Evolutionary conservation across 176 grass and related monocot genomes (phyloP), one percentile per base, ranked within the genome.

Genomic region (Raddia distichophylla): DNA sequence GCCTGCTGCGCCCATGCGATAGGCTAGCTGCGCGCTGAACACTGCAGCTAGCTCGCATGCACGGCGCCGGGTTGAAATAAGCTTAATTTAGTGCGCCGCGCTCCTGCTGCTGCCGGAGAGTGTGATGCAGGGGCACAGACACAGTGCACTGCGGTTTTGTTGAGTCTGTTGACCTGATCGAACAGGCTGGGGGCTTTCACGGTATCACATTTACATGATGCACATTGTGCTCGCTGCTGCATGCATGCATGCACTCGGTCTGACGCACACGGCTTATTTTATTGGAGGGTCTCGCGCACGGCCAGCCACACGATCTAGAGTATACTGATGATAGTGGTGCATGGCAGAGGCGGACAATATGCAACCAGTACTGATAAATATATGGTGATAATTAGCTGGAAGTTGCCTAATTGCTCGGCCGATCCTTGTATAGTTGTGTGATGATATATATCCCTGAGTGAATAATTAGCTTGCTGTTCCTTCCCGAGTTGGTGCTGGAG

Each of bases 81-180:
- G 15, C 72, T 64, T 27, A 27, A 27, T 27, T 74, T 75, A 67
- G 37, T 37, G 45, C 19, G 34, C 13, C 43, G 47, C 48, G 32
- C 75, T 10, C 32, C 64, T 47, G 60, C 74, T 18, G 43, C 11
- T 13, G 46, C 71, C 37, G 2, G 37, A 40, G 37, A 40, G 37
- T 40, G 37, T 40, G 37, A 19, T 49, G 71, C 71, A 61, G 33
- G 20, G 54, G 14, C 53, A 34, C 35, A 35, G 54, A 18, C 53
- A 34, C 35, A 68, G 27, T 49, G 60, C 77, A 49, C 35, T 22
- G 51, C 64, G 44, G 67, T 14, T 14, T 35, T 8, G 54, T 73
- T 14, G 33, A 51, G 55, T 16, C 20, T 77, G 64, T 77, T 83
- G 80, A 78, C 77, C 84, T 17, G 1, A n/a, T n/a, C n/a, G n/a